Conservation (phyloP, 495 filamentous ascomycete genomes). For the Parathielavia hyrcaniae region DNA sequence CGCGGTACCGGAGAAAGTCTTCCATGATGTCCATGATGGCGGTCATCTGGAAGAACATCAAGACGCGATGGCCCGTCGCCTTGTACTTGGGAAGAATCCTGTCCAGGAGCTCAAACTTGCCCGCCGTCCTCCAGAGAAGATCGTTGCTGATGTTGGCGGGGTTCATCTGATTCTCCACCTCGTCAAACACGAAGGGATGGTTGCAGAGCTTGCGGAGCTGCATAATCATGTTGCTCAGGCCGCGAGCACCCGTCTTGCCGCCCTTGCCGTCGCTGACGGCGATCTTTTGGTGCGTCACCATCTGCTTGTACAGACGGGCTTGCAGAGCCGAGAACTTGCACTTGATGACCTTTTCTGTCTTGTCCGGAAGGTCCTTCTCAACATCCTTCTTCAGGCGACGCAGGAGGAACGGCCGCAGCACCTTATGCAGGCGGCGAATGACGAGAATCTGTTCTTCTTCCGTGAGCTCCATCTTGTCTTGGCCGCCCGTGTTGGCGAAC, state of each 20-base stretch:
- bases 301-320: slow-evolving; percentile 88
- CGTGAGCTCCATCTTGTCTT: slow-evolving; percentile 96
- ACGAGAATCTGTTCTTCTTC: slow-evolving; percentile 99
- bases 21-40: slow-evolving; percentile 99
- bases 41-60: slow-evolving; percentile 99
- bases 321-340: slow-evolving; percentile 96
- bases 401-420: slow-evolving; percentile 91
- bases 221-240: slow-evolving; percentile 99
- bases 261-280: slow-evolving; percentile 91
- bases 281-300: slow-evolving; percentile 90
- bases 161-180: slow-evolving; percentile 97
- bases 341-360: slow-evolving; percentile 98
- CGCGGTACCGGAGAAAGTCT: slow-evolving; percentile 82
- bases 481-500: slow-evolving; percentile 94
- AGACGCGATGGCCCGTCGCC: slow-evolving; percentile 77
- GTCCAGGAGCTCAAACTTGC: slow-evolving; percentile 95
- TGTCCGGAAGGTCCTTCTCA: slow-evolving; percentile 96
- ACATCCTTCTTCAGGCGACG: slow-evolving; percentile 99
- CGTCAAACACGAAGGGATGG: slow-evolving; percentile 96
- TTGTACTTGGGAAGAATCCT: slow-evolving; percentile 89
- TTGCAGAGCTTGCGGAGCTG: slow-evolving; percentile 98
- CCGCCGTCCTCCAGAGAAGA: slow-evolving; percentile 87
- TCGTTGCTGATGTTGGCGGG: slow-evolving; percentile 81
- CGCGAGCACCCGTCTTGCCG: slow-evolving; percentile 89
- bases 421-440: slow-evolving; percentile 97